These are phyloP conservation scores for Colletotrichum gloeosporioides DNA, from an alignment of 2,329 filamentous ascomycete species.

Conservation along the genomic window DNA sequence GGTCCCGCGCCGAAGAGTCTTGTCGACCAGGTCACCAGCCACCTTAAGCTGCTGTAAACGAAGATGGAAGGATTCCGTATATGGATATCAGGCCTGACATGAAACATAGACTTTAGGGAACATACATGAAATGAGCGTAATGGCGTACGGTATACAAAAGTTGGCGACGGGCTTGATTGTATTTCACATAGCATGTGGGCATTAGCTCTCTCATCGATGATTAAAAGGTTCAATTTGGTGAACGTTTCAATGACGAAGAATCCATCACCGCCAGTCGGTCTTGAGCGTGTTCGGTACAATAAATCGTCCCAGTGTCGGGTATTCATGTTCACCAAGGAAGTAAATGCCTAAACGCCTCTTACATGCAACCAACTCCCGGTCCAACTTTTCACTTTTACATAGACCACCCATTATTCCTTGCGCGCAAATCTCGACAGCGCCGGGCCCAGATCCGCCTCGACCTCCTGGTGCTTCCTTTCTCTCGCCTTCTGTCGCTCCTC, in stretches of 20 bases:
- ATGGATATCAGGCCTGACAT: background rate
- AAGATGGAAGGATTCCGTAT: background rate
- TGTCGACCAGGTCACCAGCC: constrained; percentile 85
- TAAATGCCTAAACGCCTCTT: constrained; percentile 24
- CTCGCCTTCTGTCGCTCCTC: constrained; percentile 73
- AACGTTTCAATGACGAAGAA: background rate
- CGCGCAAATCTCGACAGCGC: constrained; percentile 85
- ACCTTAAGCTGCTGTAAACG: constrained; percentile 78
- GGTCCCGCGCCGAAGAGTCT: constrained; percentile 83
- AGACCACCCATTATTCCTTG: constrained; percentile 56
- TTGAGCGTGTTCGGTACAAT: background rate
- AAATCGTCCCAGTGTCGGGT: constrained; percentile 18
- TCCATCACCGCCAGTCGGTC: background rate
- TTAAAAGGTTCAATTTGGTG: background rate
- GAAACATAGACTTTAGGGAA: constrained; percentile 9
- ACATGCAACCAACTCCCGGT: constrained; percentile 22
- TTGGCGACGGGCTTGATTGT: constrained; percentile 1
- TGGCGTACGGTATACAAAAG: constrained; percentile 20
- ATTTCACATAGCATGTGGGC: background rate
- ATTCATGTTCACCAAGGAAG: constrained; percentile 22
- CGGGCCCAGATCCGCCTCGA: constrained; percentile 79
- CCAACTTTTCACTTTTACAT: constrained; percentile 14
- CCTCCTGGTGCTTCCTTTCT: constrained; percentile 66
- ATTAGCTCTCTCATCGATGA: background rate
- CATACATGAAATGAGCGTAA: constrained; percentile 3